Base-by-base conservation (phyloP, 495 filamentous ascomycete species). In the Penicillium lagena region DNA sequence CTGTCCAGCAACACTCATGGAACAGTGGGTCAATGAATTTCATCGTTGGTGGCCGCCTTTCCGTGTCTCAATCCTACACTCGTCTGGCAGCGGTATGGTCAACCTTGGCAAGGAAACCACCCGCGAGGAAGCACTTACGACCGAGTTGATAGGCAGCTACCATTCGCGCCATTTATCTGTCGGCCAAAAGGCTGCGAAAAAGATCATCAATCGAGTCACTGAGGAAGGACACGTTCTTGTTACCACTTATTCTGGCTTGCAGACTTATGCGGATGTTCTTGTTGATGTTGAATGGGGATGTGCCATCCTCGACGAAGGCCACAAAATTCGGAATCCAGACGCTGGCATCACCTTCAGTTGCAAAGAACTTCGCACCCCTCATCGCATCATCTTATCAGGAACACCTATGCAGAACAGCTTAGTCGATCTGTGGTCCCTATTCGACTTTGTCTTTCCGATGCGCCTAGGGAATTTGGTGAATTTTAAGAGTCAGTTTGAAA, bases 331-430 rank as follows among this genome's bases (percentile, higher is more conserved):
- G 14, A 97, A 97, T 56, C 93, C 93, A 2, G 90, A 97, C 55
- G 86, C 90, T 4, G 82, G 80, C 0, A 90, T 96, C 44, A 95
- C 93, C 0, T 85, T 96, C 38, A 84, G 87, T 53, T 95, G 87
- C 75, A 97, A 97, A 59, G 86, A 94, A 54, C 72, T 98, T 11
- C 75, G 81, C 29, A 97, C 93, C 7, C 74, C 82, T 4, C 90
- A 97, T 58, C 82, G 93, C 22, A 72, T 97, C 40, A 97, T 98
- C 46, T 72, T 97, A 6, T 96, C 93, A 0, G 93, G 93, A 7
- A 98, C 93, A 1, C 93, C 93, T 1, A 95, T 98, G 75, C 93
- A 98, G 64, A 98, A 98, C 59, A 96, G 96, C 51, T 74, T 98
- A 10, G 78, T 85, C n/a, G 93, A 98, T 56, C 72, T 98, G 2